Base-by-base conservation (phyloP, 2,329 filamentous ascomycete genomes). In the Xylaria sp. region DNA sequence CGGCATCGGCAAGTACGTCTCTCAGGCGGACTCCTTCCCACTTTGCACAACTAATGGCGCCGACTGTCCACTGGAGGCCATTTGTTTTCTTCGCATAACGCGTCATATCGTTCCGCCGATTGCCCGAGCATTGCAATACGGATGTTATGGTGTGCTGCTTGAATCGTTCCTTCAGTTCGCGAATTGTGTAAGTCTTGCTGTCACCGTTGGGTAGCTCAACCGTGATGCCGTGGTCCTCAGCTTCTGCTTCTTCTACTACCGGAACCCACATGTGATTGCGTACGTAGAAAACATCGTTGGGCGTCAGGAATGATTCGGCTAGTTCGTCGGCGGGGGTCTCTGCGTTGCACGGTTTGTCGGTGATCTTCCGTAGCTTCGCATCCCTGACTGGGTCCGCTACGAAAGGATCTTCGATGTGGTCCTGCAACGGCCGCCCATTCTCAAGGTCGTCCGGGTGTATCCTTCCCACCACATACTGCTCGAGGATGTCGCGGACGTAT, bases 401-500 rank as follows among this genome's bases (percentile, higher is more conserved):
- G 59, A 79, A 79, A 19, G 85, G 85, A 55, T 88, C 85, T 59
- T 86, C 82, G 54, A 89, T 77, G 19, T 72, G 60, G 17, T 83
- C 76, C 17, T 76, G 74, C 1, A 79, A 74, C 0, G 85, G 79
- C 41, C 72, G 72, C 13, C 84, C 85, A 52, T 85, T 72, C n/a
- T 80, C 71, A 2, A 89, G 76, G 63, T 89, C 86, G 8, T 72
- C 74, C 1, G 71, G 69, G 57, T 88, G 79, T 2, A 89, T 76
- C 43, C 78, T 80, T 22, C 86, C 86, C 43, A 89, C 84, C 21
- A 80, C 73, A 64, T 85, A 89, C 60, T 84, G 78, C n/a, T 83
- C 76, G 0, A 89, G 74, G 39, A 89, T 86, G 46, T 87, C 83
- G 54, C 80, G 78, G 5, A 89, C 84, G 55, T 89, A 82, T 39